Conservation (phyloP, 2,329 filamentous ascomycete genomes). For the Penicillium sp. region DNA sequence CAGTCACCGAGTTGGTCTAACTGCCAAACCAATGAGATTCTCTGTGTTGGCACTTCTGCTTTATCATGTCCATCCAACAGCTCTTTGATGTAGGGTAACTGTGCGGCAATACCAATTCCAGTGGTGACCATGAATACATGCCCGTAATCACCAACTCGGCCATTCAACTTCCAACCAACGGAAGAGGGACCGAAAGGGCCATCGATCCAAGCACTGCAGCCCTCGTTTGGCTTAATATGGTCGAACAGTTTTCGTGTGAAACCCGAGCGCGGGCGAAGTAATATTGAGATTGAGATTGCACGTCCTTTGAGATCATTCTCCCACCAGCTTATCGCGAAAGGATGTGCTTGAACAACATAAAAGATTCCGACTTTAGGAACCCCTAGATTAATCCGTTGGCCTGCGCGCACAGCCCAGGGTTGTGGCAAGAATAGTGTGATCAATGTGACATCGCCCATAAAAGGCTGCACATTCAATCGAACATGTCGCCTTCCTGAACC, state of each 20-base stretch:
- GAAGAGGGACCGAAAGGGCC: conserved; percentile 8
- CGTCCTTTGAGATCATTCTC: conserved; percentile 6
- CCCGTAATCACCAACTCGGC: conserved; percentile 20
- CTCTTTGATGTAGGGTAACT: conserved; percentile 34
- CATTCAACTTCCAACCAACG: no score
- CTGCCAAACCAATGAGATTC: conserved; percentile 30
- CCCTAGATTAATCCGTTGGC: conserved; percentile 7
- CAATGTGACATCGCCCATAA: conserved; percentile 3
- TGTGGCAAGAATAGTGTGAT: conserved; percentile 7
- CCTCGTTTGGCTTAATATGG: conserved; percentile 3
- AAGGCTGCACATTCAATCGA: background rate
- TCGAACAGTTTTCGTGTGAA: conserved; percentile 7
- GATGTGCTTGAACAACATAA: conserved; percentile 7
- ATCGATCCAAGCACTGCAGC: conserved; percentile 8
- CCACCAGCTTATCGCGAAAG: conserved; percentile 9
- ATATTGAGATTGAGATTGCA: conserved; percentile 9
- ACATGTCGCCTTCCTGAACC: conserved; percentile 3
- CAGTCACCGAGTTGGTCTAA: conserved; percentile 19
- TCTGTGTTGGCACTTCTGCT: conserved; percentile 16
- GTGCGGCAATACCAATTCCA: conserved; percentile 31
- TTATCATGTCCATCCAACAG: conserved; percentile 28
- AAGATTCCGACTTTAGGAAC: conserved; percentile 7
- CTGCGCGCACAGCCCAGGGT: conserved; percentile 4
- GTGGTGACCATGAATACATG: conserved; percentile 33
- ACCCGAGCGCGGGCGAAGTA: conserved; percentile 9